phyloP scores from a whole-genome alignment of 306 rosid species.

The Medicago arabica region DNA sequence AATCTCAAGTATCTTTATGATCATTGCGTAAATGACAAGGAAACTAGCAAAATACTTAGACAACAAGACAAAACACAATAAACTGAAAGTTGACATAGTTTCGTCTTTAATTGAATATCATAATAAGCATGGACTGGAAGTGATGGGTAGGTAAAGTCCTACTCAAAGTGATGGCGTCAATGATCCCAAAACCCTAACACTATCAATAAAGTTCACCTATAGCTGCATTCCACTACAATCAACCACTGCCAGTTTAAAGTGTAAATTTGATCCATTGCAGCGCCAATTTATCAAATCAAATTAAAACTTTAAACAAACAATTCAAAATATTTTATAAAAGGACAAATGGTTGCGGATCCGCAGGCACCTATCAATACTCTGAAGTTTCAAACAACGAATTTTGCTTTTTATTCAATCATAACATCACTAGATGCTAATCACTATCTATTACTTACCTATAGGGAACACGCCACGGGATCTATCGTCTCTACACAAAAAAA shows the following conservation, averaged over 20 bases:
- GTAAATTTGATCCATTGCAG: conserved; percentile 12
- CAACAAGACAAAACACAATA: neutral
- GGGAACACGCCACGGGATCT: too few species aligned
- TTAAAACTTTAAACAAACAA: conserved; percentile 5
- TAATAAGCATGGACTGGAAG: neutral
- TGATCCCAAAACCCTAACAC: neutral
- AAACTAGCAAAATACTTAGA: too few species aligned
- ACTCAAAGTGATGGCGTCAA: neutral
- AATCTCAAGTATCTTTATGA: neutral
- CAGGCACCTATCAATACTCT: conserved; percentile 8
- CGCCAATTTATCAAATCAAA: conserved; percentile 1
- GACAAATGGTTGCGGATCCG: neutral
- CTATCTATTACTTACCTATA: neutral
- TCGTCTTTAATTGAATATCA: neutral
- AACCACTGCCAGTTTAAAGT: conserved; percentile 3
- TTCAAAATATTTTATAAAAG: conserved; percentile 30
- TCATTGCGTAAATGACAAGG: neutral
- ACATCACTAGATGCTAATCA: neutral
- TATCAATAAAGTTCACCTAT: neutral
- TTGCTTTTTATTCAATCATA: conserved; percentile 7
- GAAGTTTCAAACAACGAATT: conserved; percentile 10
- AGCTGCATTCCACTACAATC: neutral
- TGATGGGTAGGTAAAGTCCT: neutral
- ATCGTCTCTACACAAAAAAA: too few species aligned
- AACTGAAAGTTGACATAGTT: neutral